Evolutionary conservation across 495 filamentous ascomycete species (phyloP), one percentile per base, ranked within the genome.

Genomic region (Chaetomidium leptoderma): DNA sequence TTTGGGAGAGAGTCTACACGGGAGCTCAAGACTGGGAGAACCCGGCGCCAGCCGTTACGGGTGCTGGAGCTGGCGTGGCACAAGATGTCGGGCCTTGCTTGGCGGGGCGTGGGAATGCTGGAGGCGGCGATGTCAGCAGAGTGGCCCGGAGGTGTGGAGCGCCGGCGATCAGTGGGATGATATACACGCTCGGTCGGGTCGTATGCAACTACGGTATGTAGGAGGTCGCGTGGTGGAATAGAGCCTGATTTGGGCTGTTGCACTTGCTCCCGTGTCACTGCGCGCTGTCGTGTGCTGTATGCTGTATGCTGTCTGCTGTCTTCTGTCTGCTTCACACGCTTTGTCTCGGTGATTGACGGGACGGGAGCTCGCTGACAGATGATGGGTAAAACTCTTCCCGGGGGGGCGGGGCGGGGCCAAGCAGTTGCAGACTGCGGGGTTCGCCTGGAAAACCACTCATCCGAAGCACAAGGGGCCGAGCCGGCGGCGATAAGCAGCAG

Each of bases 351-450:
- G 32, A 24, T 26, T 52, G 49, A 37, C 19, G 16, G 24, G 16
- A 35, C n/a, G 10, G 17, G 19, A 11, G 30, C 37, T 43, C 51
- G 23, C 37, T 44, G 43, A 51, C 26, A 23, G 30, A 51, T 27
- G 30, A 51, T 27, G 50, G 56, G 37, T 57, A 63, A 63, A 63
- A 59, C 53, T 60, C 53, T 59, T 63, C 40, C 36, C 46, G 24
- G 39, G 23, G 27, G 58, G 54, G 24, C 32, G 23, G 27, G 58
- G 54, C 55, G 60, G 60, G 57, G 61, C 40, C 19, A 44, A 44
- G 40, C 21, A 5, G n/a, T n/a, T 8, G 30, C 19, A 36, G 33
- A 43, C 35, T 59, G 50, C 43, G 57, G 57, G 51, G 57, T 30
- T 17, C 42, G 21, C 6, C 40, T 21, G 7, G 21, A 49, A 60